Conservation (phyloP, 192 early-diverging fungal genomes). For the Geranomyces michiganensis region DNA sequence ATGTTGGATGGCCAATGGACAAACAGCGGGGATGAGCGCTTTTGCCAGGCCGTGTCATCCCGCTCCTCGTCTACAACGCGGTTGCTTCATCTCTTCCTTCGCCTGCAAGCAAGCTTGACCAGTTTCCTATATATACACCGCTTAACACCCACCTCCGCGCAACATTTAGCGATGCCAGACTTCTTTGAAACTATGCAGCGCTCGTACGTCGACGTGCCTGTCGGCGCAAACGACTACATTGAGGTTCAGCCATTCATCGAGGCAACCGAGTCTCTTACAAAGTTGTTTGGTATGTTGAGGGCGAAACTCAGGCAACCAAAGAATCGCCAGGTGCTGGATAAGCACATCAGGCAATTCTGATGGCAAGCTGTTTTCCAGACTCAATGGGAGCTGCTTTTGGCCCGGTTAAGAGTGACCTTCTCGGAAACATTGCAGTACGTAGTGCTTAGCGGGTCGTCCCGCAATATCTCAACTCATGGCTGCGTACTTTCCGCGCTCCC, state of each 20-base stretch:
- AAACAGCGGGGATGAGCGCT: too few species aligned
- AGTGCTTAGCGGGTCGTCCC: slow-evolving; percentile 71
- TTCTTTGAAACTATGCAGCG: slow-evolving; percentile 68
- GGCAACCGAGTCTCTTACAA: slow-evolving; percentile 76
- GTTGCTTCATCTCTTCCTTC: too few species aligned
- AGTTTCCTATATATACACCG: too few species aligned
- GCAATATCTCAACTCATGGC: slow-evolving; percentile 16
- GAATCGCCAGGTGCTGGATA: background rate
- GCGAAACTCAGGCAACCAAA: too few species aligned
- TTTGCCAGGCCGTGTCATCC: too few species aligned
- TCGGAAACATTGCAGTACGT: slow-evolving; percentile 83
- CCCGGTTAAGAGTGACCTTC: slow-evolving; percentile 91
- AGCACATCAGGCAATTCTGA: background rate
- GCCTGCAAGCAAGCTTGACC: too few species aligned
- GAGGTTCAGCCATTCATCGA: slow-evolving; percentile 76
- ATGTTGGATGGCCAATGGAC: too few species aligned
- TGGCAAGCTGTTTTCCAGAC: slow-evolving; percentile 28
- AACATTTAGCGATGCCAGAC: slow-evolving; percentile 39
- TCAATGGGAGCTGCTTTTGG: slow-evolving; percentile 68
- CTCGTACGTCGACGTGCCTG: slow-evolving; percentile 69
- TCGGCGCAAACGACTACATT: slow-evolving; percentile 64
- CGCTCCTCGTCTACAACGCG: too few species aligned
- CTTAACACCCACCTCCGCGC: too few species aligned
- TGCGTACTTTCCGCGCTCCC: background rate
- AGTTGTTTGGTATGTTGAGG: slow-evolving; percentile 66